Evolutionary conservation across 176 grass and related monocot genomes (phyloP).

Genomic region (Carex myosuroides): DNA sequence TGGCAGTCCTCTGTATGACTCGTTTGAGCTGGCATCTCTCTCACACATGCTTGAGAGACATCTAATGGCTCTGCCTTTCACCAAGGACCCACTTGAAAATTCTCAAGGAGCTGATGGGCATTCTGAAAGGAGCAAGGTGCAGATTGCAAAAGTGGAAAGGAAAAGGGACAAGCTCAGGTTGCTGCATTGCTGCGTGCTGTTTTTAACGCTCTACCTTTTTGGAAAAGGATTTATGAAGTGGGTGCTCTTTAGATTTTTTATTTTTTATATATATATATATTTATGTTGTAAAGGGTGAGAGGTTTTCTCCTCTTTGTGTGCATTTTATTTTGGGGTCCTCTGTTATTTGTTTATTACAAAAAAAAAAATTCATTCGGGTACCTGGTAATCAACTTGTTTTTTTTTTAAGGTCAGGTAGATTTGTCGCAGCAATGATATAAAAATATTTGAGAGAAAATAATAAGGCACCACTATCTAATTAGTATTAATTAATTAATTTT

Average conservation of each 20-base stretch:
- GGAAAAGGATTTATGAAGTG: slow-evolving; percentile 18
- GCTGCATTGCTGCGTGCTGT: slow-evolving; percentile 6
- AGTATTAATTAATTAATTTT: not conserved
- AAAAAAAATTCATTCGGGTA: not conserved
- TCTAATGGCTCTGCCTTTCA: slow-evolving; percentile 18
- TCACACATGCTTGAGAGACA: slow-evolving; percentile 39
- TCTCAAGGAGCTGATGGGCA: not conserved
- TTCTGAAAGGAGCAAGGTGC: not conserved
- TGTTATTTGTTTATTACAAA: not conserved
- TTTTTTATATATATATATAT: not conserved
- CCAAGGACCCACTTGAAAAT: not conserved
- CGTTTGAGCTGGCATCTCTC: slow-evolving; percentile 60
- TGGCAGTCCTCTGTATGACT: slow-evolving; percentile 69
- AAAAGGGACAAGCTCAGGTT: slow-evolving; percentile 8
- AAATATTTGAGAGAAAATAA: not conserved
- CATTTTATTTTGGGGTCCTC: not conserved
- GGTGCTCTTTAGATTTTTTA: not conserved
- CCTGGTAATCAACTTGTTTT: not conserved
- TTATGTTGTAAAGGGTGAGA: not conserved
- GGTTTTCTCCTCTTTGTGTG: not conserved
- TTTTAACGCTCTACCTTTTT: slow-evolving; percentile 7
- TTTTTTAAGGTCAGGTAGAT: not conserved
- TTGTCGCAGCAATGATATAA: not conserved
- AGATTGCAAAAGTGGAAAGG: not conserved
- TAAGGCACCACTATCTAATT: not conserved